Base-by-base conservation (phyloP, 2,329 filamentous ascomycete genomes). In the Aspergillus sp. region DNA sequence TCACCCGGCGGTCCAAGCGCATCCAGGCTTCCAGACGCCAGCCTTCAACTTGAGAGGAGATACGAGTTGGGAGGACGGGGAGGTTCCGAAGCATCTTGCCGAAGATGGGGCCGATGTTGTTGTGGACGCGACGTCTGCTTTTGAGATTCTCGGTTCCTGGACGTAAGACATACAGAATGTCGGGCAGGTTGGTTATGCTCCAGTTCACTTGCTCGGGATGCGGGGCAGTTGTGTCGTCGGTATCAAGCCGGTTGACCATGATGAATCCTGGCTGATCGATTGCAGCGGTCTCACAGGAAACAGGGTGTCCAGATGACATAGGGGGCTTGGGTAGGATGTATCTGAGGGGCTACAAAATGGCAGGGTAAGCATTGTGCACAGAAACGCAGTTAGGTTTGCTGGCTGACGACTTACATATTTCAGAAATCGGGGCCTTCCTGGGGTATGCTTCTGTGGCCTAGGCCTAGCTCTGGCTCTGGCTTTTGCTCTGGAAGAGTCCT, bases 21-120 rank as follows among this genome's bases (percentile, higher is more conserved):
- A 62, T 50, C 69, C 69, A 71, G 29, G 68, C 63, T 56, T 71
- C 69, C 20, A 69, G 56, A 7, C 69, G 58, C 65, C 65, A 71
- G 11, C 62, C 67, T 50, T 67, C 65, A 1, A 65, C 65, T 16
- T 52, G 24, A n/a, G 65, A 68, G 1, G 66, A 67, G 26, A 68
- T 67, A 9, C 57, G 65, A 3, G 24, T 12, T 1, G 65, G 66
- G 3, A 67, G 63, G 4, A 65, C 45, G 4, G 49, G 11, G 22
- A 64, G 64, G 14, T 61, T 49, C 2, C 54, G 60, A 14, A 65
- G 14, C 2, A 29, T 18, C 20, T 65, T 63, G 2, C 62, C 66
- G 32, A 63, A 66, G 32, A 66, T 36, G 11, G 26, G 14, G 26
- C 60, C 61, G 6, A 52, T 47, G 10, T 65, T 65, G 31, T 42